phyloP scores from a whole-genome alignment of 352 stramenopile genomes.

The Aphanomyces euteiches region DNA sequence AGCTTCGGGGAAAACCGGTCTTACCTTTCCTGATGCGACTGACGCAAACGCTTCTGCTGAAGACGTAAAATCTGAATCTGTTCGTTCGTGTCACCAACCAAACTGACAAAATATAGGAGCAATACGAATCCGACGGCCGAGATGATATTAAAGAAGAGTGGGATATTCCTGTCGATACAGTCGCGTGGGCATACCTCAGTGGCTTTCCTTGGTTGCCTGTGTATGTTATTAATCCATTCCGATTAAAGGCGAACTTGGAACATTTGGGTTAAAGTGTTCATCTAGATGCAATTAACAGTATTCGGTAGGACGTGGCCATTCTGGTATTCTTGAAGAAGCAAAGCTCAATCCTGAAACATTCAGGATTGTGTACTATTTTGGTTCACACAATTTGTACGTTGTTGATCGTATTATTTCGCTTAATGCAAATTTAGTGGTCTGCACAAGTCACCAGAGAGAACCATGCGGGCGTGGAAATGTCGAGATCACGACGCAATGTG shows the following conservation, averaged over 20 bases:
- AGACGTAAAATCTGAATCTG: no score
- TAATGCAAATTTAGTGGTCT: conserved; percentile 5
- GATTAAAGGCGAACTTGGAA: not conserved
- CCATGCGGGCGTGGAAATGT: not conserved
- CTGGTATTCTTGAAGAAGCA: conserved; percentile 8
- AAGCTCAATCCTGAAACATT: not conserved
- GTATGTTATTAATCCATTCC: conserved; percentile 10
- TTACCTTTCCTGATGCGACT: conserved; percentile 1
- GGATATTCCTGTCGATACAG: not conserved
- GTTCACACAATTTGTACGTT: conserved; percentile 17
- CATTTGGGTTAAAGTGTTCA: conserved; percentile 2
- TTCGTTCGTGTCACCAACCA: no score
- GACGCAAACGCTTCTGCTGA: not conserved
- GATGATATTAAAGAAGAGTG: not conserved
- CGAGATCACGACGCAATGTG: conserved; percentile 6
- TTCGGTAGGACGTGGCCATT: not conserved
- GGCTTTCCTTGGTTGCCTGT: conserved; percentile 14
- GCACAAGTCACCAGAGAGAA: not conserved
- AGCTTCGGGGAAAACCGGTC: not conserved
- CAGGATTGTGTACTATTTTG: conserved; percentile 17
- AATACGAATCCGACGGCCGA: not conserved
- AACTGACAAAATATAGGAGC: no score
- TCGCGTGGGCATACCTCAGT: conserved; percentile 9
- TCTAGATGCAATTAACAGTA: not conserved
- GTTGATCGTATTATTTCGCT: not conserved